Evolutionary conservation across 2,329 filamentous ascomycete species (phyloP), one percentile per base, ranked within the genome.

Genomic region (Ceratocystis variospora): DNA sequence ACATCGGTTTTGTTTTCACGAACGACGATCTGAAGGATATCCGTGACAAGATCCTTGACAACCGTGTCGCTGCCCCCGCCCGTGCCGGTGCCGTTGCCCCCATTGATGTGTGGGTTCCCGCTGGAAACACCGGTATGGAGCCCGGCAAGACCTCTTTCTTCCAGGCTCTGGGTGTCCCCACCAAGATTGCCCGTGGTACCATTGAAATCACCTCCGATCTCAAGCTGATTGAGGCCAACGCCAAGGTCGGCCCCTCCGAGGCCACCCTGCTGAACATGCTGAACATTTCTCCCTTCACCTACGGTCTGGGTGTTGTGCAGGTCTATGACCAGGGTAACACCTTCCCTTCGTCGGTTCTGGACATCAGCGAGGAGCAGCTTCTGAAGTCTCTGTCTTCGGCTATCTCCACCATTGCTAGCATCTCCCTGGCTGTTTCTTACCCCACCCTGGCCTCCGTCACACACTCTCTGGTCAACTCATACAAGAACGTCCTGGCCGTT

Each of bases 171-270:
- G 93, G 93, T 90, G 91, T 99, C 78, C 94, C 94, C 77, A 99
- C 94, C 86, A 99, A 99, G 91, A 99, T 99, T 82, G 94, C 94
- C 78, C 94, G 94, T 96, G 95, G 94, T 95, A 99, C 94, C 82
- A 99, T 99, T 82, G 94, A 99, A 90, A 99, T 99, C 77, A 96
- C 92, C 71, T 83, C 87, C 75, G 94, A 99, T 77, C 84, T 99
- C 75, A 97, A 96, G 89, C 89, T 99, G 79, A 88, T 97, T 76
- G 91, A 96, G 84, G 85, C 90, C 71, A 87, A 87, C 73, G 83
- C 67, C 84, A 97, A 96, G 86, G 95, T 99, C 83, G 94, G 95
- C 79, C 87, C 94, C 76, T 99, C 94, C 77, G 94, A 99, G 85
- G 94, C 94, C 73, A 96, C 93, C 76, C 86, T 99, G 73, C 88